A percentile compares a stretch with the other conserved stretches of the same genome.
Evolutionary conservation across 495 filamentous ascomycete species (phyloP).

Genomic region (Aspergillus biplanus): DNA sequence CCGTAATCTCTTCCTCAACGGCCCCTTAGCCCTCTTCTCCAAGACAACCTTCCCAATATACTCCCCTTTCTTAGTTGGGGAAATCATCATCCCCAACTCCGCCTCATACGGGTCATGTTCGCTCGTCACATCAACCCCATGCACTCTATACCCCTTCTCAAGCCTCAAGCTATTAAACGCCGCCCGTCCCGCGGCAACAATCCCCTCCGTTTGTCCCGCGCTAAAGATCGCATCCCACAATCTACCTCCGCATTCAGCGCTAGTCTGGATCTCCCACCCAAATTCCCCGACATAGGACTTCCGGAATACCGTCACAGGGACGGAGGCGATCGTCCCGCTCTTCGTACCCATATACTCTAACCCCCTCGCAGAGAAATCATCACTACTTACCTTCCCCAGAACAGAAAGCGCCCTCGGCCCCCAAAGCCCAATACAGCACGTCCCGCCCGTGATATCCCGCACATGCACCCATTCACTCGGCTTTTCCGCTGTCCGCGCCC

Average conservation of each 20-base stretch:
- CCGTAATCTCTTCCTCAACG: conserved; percentile 35
- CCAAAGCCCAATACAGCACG: conserved; percentile 56
- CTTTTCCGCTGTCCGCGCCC: conserved; percentile 30
- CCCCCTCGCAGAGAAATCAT: conserved; percentile 45
- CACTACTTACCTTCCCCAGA: conserved; percentile 32
- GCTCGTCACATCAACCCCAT: conserved; percentile 49
- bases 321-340: conserved; percentile 36
- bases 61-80: conserved; percentile 38
- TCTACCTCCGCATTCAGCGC: conserved; percentile 47
- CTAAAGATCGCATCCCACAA: conserved; percentile 51
- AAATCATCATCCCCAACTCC: conserved; percentile 31
- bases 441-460: conserved; percentile 52
- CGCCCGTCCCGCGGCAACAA: conserved; percentile 50
- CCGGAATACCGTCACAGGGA: conserved; percentile 46
- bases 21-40: conserved; percentile 27
- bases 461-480: conserved; percentile 41
- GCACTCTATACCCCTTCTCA: conserved; percentile 52
- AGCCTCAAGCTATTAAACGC: conserved; percentile 53
- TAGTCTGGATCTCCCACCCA: conserved; percentile 56
- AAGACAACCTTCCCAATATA: conserved; percentile 46
- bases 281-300: conserved; percentile 54
- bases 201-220: conserved; percentile 49
- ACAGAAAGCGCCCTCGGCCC: conserved; percentile 49
- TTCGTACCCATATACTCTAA: conserved; percentile 47
- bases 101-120: conserved; percentile 56